Evolutionary conservation across 1,139 yeast species (phyloP), one percentile per base, ranked within the genome.

Genomic region (Suhomyces wounanorum): DNA sequence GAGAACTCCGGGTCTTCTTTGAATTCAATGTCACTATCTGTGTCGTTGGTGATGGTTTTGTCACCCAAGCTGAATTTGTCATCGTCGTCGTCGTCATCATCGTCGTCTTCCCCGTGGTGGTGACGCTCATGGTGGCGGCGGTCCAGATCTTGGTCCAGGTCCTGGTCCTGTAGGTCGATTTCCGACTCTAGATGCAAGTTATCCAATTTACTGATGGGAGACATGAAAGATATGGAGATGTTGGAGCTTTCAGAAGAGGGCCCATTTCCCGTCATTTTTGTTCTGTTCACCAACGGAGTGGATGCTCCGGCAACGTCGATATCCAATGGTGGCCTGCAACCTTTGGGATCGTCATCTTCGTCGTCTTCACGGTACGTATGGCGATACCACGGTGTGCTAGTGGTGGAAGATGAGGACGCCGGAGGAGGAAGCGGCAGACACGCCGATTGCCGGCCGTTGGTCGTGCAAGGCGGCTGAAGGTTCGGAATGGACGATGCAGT

Each of bases 241-340:
- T 61, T 59, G 33, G 52, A 54, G 8, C 42, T 42, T n/a, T 49
- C 51, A 14, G 57, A 53, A 14, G 49, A 47, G 18, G 48, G 45
- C 3, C 31, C 47, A 2, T 10, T 21, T 13, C 25, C 18, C 17
- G 10, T 11, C 43, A 18, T 30, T 21, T 38, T 40, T 40, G 45
- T 41, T 5, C 46, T 26, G 25, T 53, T 48, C 46, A 61, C 58
- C 45, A 72, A 58, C 9, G 78, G 78, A 8, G 78, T 73, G n/a
- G 76, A 71, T 0, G 73, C 72, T 2, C 67, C 67, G 3, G 67
- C 67, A 26, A 65, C 44, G 23, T 58, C 65, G 37, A 67, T 54
- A 43, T 67, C 70, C n/a, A 49, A 38, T 4, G 42, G 43, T 8
- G 43, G 51, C 30, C 55, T 46, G 28, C 39, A 37, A n/a, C 28